Conservation (phyloP, 169 alveolate genomes). For the Plasmodium knowlesi region DNA sequence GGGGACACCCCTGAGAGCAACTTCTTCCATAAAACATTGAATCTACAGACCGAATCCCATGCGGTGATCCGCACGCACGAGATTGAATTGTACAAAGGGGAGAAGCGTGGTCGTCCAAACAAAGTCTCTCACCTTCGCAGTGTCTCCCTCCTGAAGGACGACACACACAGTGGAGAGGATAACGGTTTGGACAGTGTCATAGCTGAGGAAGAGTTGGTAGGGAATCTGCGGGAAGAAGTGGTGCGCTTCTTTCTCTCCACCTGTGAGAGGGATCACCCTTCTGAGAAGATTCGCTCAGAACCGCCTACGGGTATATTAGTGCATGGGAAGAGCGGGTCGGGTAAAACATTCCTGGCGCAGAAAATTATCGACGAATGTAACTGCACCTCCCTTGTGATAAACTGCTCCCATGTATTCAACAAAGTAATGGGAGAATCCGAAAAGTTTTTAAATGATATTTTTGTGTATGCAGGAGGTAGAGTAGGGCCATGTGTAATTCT, state of each 20-base stretch:
- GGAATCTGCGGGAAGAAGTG: neutral
- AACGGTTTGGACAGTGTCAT: slow-evolving; percentile 18
- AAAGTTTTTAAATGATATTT: slow-evolving; percentile 39
- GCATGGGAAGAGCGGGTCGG: slow-evolving; percentile 60
- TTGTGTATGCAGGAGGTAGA: slow-evolving; percentile 30
- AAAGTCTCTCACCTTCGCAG: neutral
- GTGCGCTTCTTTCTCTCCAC: neutral
- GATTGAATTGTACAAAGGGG: slow-evolving; percentile 43
- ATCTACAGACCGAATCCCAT: slow-evolving; percentile 31
- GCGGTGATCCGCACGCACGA: slow-evolving; percentile 22
- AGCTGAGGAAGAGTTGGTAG: slow-evolving; percentile 24
- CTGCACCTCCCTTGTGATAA: slow-evolving; percentile 53
- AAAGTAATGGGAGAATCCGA: slow-evolving; percentile 74
- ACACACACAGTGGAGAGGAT: neutral
- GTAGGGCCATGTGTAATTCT: slow-evolving; percentile 53
- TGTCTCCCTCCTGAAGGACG: neutral
- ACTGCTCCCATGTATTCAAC: slow-evolving; percentile 46
- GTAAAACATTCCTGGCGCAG: slow-evolving; percentile 29
- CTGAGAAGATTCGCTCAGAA: neutral
- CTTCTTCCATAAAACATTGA: slow-evolving; percentile 34
- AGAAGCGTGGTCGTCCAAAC: neutral
- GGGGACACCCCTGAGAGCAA: neutral
- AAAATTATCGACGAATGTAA: slow-evolving; percentile 65
- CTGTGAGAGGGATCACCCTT: neutral
- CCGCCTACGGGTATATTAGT: slow-evolving; percentile 21